Evolutionary conservation across 2,329 filamentous ascomycete genomes (phyloP), one percentile per base, ranked within the genome.

Genomic region (Colletotrichum sp.): DNA sequence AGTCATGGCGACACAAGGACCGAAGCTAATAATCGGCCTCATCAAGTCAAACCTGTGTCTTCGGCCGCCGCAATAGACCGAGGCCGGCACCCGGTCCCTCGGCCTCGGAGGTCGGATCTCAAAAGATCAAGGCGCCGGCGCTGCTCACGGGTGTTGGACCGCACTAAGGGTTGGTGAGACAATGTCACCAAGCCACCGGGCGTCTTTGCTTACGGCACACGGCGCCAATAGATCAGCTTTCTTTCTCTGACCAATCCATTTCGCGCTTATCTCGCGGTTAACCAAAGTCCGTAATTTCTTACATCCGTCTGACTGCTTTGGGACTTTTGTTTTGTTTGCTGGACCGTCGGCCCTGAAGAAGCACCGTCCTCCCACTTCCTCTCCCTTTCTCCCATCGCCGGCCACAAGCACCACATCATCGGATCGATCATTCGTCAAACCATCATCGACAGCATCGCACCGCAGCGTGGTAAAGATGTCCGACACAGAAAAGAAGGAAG

Each of bases 351-450:
- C 0, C 43, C n/a, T 52, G 12, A 52, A 52, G 43, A 52, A 52
- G 43, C 0, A 1, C n/a, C 43, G 0, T 52, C 0, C n/a, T 21
- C 43, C 43, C 43, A 24, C n/a, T 0, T 13, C n/a, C n/a, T 52
- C 43, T 52, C 43, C n/a, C 43, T 52, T 52, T 13, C 43, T 13
- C n/a, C 12, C 43, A 0, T 21, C 43, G 43, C 43, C n/a, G n/a
- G 43, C n/a, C 43, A 52, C 43, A 52, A 52, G 0, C 43, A 52
- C 43, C 43, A 0, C 43, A 21, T 21, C 6, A 52, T 52, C 43
- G 12, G 43, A 52, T 24, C 43, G n/a, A 52, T 52, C n/a, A 52
- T 52, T 52, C n/a, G 43, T 24, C 43, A 13, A 52, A 52, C 6
- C n/a, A 52, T 21, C 43, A 21, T 52, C 43, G n/a, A 21, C 43